These are phyloP conservation scores for Hibiscus syriacus DNA, from an alignment of 345 rosid genomes.

Conservation along the genomic window DNA sequence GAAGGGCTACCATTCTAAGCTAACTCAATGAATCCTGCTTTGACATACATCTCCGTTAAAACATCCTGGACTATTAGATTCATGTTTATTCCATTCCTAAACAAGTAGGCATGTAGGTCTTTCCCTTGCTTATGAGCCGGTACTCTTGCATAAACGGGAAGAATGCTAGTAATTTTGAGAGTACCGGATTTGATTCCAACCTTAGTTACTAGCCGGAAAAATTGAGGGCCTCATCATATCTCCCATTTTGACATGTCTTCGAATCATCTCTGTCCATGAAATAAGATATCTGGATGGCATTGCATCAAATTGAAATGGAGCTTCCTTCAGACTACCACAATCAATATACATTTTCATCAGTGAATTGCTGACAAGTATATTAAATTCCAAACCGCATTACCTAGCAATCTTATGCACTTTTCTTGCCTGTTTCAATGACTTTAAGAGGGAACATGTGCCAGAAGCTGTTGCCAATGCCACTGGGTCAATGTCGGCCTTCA, in stretches of 20 bases:
- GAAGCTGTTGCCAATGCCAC: slow-evolving; percentile 35
- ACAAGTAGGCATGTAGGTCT: slow-evolving; percentile 40
- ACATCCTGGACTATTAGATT: slow-evolving; percentile 33
- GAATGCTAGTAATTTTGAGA: slow-evolving; percentile 26
- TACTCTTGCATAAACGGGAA: slow-evolving; percentile 48
- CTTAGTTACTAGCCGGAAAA: slow-evolving; percentile 32
- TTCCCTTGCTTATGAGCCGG: slow-evolving; percentile 40
- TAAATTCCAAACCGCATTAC: slow-evolving; percentile 33
- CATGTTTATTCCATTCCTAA: slow-evolving; percentile 30
- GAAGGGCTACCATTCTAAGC: slow-evolving; percentile 41
- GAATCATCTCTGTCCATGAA: slow-evolving; percentile 41
- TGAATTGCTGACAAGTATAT: slow-evolving; percentile 39
- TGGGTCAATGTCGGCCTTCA: slow-evolving; percentile 22
- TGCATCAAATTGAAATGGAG: slow-evolving; percentile 24
- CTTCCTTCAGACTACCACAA: slow-evolving; percentile 28
- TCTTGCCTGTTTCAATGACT: slow-evolving; percentile 34
- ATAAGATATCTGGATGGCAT: slow-evolving; percentile 41
- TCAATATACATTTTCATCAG: slow-evolving; percentile 42
- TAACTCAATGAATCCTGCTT: slow-evolving; percentile 33
- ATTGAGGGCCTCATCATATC: slow-evolving; percentile 41
- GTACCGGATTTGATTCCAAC: slow-evolving; percentile 33
- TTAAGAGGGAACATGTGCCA: slow-evolving; percentile 30
- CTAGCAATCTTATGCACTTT: slow-evolving; percentile 27
- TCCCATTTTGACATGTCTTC: slow-evolving; percentile 35
- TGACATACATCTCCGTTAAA: slow-evolving; percentile 43